A percentile compares a stretch with the other conserved stretches of the same genome.
Evolutionary conservation across 208 protist species (phyloP).

Genomic region (Leishmania amazonensis): DNA sequence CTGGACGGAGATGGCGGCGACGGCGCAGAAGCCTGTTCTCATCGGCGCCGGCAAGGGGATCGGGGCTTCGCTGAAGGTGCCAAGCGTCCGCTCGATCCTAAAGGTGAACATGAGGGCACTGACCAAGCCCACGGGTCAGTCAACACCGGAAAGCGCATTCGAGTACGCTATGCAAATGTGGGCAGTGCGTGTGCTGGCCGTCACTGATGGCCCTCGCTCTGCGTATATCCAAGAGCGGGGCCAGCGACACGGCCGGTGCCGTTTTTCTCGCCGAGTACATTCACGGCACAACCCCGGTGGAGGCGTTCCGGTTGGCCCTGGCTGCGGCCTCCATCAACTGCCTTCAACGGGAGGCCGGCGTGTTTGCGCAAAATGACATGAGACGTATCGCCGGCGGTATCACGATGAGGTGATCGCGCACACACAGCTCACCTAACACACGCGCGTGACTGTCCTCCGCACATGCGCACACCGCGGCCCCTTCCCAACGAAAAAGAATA

Average conservation of each 20-base stretch:
- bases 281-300: constrained; percentile 8
- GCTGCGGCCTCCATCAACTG: constrained; percentile 47
- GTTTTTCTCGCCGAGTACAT: constrained; percentile 39
- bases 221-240: constrained; percentile 34
- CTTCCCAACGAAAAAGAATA: background rate
- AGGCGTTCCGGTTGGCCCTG: constrained; percentile 36
- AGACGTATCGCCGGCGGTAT: constrained; percentile 73
- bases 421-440: background rate
- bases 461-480: no score
- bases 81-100: constrained; percentile 25
- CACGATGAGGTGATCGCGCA: background rate
- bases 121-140: constrained; percentile 26
- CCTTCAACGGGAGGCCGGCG: constrained; percentile 33
- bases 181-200: constrained; percentile 30
- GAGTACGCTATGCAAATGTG: constrained; percentile 32
- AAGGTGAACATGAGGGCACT: constrained; percentile 43
- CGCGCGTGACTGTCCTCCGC: background rate
- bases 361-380: constrained; percentile 43
- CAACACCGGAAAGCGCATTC: constrained; percentile 28
- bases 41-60: constrained; percentile 47
- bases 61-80: constrained; percentile 27
- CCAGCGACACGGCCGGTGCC: constrained; percentile 34
- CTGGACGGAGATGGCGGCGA: constrained; percentile 32
- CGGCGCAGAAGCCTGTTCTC: constrained; percentile 31
- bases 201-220: constrained; percentile 34